Evolutionary conservation across 306 rosid species (phyloP), one percentile per base, ranked within the genome.

Genomic region (Prinsepia uniflora): DNA sequence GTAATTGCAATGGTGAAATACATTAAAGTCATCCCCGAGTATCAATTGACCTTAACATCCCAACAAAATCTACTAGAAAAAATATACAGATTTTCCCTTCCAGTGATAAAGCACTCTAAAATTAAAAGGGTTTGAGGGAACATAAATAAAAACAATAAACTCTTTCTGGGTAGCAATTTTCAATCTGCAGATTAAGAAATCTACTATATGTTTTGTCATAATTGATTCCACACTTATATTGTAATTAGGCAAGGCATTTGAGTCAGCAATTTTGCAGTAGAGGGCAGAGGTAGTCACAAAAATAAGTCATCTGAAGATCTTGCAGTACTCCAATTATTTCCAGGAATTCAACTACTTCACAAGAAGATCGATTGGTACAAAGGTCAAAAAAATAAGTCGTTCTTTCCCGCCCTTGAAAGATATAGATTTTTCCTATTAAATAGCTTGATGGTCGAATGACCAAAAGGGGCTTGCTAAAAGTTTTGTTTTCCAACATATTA

Each of bases 1-100:
- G 87, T 55, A 15, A 70, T 76, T 45, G 17, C 42, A 75, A 75
- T 48, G 74, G 71, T 49, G 36, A 65, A 63, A 59, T 14, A 75
- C n/a, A 4, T 58, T 34, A 11, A 20, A 39, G 3, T 39, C 66
- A 19, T 68, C 48, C 18, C 46, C 19, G 18, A 7, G 46, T 19
- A 59, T 36, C 45, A 44, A 39, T 62, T 17, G 6, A 18, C 22
- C 42, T 61, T 43, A 50, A 10, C 55, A 43, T 43, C 47, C 10
- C 3, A 5, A 10, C 20, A 56, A 66, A 2, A 66, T 19, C 0
- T 14, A 22, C 13, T 1, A 13, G 20, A 17, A 61, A 2, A 34
- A 34, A 30, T 34, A 59, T 34, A 34, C 15, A 1, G 18, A 59
- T 30, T 59, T 34, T 59, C 19, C 64, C 64, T 59, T 34, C 64